A percentile compares a stretch with the other conserved stretches of the same genome.
These are phyloP conservation scores for Stachybotrys echinatus DNA, from an alignment of 2,329 filamentous ascomycete species.

Conservation along the genomic window DNA sequence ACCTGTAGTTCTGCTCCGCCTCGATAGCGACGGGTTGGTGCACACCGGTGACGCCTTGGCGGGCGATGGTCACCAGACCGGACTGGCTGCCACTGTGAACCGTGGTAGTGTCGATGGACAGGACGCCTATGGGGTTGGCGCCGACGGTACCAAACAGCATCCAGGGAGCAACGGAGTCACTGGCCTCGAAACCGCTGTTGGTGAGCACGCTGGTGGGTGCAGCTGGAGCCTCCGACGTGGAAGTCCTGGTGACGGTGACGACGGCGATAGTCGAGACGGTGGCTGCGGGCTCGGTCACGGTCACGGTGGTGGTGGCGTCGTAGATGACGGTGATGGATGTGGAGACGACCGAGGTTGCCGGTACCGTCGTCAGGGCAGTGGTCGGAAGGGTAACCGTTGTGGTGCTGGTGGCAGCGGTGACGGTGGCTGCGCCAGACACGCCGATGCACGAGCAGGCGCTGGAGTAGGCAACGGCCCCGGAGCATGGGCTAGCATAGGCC, in stretches of 20 bases:
- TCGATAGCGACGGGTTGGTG: neutral
- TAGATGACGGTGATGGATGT: neutral
- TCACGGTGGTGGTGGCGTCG: neutral
- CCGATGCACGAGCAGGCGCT: constrained; percentile 14
- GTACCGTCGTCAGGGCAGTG: neutral
- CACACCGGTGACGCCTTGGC: neutral
- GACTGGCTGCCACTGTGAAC: neutral
- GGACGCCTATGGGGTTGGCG: neutral
- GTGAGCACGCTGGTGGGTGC: neutral
- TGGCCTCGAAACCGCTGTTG: neutral
- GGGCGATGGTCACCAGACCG: neutral
- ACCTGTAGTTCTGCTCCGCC: neutral
- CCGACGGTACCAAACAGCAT: neutral
- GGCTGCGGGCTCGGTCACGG: neutral
- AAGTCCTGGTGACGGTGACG: neutral
- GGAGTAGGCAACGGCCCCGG: constrained; percentile 11
- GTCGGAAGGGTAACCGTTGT: neutral
- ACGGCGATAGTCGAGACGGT: neutral
- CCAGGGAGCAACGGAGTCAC: neutral
- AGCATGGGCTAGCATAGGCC: constrained; percentile 14
- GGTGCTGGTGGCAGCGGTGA: constrained; percentile 10
- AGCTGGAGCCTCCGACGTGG: neutral
- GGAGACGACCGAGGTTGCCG: neutral
- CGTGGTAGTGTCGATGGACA: neutral
- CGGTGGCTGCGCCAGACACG: constrained; percentile 7